Base-by-base conservation (phyloP, 495 filamentous ascomycete species). In the Hypoxylon intermedium region DNA sequence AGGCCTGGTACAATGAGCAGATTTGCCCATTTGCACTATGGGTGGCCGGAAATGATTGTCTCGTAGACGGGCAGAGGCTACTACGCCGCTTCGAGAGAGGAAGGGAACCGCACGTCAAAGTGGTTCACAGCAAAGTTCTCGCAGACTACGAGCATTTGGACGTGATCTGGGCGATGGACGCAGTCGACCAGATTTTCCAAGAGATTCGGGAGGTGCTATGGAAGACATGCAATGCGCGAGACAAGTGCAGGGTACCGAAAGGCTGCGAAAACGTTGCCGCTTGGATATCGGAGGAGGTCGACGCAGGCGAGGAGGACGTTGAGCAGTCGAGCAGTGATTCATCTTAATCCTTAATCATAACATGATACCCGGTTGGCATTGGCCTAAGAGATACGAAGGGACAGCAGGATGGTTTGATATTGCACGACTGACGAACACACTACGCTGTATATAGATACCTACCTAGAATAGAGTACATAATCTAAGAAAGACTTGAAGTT, bases 81-180 rank as follows among this genome's bases (percentile, higher is more conserved):
- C 75, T 97, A 7, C 76, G 81, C 3, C 78, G 93, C 2, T 90
- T 97, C 56, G 82, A 89, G 60, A 80, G 84, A 19, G 90, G 91
- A 0, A 75, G 88, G 16, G 93, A 98, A 70, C 93, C 94, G 24
- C 77, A 92, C 71, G 92, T 95, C 1, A 73, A 77, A 30, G 73
- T 98, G 5, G 89, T 97, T 31, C 89, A 96, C 72, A 79, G 79
- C 16, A 93, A 90, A 71, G 75, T 96, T 18, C 89, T 98, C 21
- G 85, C 92, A 1, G 93, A 89, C 47, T 97, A 97, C 72, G 93
- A 97, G 74, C 93, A 98, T 71, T 79, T 98, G 20, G 93, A 98
- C 75, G 92, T 97, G 3, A 82, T 98, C 20, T 98, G 93, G 93
- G 93, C 93, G 0, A 91, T 98, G 77, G 92, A 97, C 71, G 82